Conservation (phyloP, 768 basidiomycete genomes). For the Cystoderma amianthinum region DNA sequence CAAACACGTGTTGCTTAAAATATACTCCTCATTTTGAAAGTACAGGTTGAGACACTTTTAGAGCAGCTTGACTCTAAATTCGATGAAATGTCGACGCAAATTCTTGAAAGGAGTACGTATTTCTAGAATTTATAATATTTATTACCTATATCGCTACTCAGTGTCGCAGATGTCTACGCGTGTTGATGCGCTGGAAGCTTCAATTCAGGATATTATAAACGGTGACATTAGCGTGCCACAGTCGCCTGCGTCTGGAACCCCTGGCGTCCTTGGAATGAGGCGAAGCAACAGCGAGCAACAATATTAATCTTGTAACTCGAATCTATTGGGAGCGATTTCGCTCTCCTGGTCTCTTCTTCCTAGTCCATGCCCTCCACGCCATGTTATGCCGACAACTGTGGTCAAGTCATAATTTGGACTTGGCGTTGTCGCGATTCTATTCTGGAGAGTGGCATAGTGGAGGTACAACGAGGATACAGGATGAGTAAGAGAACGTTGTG, state of each 20-base stretch:
- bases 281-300: constrained; percentile 39
- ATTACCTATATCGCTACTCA: no score
- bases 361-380: constrained; percentile 1
- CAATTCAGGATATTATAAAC: constrained; percentile 90
- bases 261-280: constrained; percentile 27
- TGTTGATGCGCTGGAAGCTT: constrained; percentile 82
- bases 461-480: no score
- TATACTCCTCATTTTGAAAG: constrained; percentile 4
- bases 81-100: constrained; percentile 88
- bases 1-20: not conserved
- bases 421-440: no score
- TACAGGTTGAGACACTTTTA: constrained; percentile 80
- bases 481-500: no score
- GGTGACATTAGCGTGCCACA: constrained; percentile 60
- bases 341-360: constrained; percentile 1
- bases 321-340: no score
- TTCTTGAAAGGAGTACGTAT: constrained; percentile 73
- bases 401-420: no score
- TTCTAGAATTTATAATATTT: constrained; percentile 4
- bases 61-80: constrained; percentile 88
- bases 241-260: constrained; percentile 47
- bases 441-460: no score
- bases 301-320: no score
- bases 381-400: not conserved
- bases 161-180: constrained; percentile 92